phyloP scores from a whole-genome alignment of 2,329 filamentous ascomycete species.

The Colletotrichum tropicicola region DNA sequence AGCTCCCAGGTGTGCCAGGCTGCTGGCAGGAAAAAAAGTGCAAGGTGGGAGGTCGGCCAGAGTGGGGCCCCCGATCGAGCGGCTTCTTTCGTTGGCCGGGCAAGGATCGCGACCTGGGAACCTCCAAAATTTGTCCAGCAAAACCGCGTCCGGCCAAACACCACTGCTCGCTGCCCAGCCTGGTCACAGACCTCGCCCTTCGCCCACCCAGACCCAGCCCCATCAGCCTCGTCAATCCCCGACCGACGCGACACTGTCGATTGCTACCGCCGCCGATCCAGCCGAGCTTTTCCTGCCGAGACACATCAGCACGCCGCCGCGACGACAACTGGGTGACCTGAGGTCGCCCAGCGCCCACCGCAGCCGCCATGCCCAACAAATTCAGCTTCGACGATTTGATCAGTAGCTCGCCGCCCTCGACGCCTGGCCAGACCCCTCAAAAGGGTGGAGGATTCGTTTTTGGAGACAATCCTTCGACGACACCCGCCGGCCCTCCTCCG shows the following conservation, averaged over 20 bases:
- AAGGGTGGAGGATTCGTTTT: conserved; percentile 45
- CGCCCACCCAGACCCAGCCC: not conserved
- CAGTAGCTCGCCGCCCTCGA: conserved; percentile 55
- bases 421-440: conserved; percentile 44
- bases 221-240: not conserved
- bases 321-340: conserved; percentile 23
- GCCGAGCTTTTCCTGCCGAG: not conserved
- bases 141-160: conserved; percentile 26
- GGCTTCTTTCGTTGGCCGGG: conserved; percentile 27
- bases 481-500: conserved; percentile 60
- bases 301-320: not conserved
- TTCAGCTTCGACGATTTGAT: conserved; percentile 55
- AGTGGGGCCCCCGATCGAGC: not conserved
- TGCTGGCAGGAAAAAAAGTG: not conserved
- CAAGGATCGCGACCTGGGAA: conserved; percentile 32
- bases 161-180: not conserved
- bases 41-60: not conserved
- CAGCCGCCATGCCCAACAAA: conserved; percentile 47
- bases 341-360: conserved; percentile 18
- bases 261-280: not conserved
- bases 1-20: not conserved
- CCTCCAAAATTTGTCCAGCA: conserved; percentile 32
- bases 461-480: conserved; percentile 59
- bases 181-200: not conserved
- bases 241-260: not conserved